Conservation (phyloP, 2,329 filamentous ascomycete genomes). For the Monosporascus sp. region DNA sequence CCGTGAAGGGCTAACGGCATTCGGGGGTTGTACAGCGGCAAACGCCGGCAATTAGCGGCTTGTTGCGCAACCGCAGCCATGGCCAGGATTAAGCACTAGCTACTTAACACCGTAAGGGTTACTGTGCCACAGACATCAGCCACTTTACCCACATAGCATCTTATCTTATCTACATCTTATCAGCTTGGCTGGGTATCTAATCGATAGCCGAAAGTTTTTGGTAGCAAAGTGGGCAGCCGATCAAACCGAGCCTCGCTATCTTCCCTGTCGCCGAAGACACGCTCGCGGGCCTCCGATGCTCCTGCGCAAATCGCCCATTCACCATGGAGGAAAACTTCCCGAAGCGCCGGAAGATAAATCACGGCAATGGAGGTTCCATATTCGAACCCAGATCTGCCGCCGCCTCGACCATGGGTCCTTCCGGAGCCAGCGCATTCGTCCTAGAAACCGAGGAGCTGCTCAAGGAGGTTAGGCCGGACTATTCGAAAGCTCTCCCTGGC, state of each 20-base stretch:
- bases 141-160: neutral
- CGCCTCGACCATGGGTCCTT: constrained; percentile 33
- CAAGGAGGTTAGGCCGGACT: constrained; percentile 49
- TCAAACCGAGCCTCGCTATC: too few relatives aligned
- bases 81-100: too few relatives aligned
- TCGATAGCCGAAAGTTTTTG: constrained; percentile 5
- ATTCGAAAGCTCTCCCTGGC: constrained; percentile 41
- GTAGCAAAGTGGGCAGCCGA: neutral
- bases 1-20: neutral
- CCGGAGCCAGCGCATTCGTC: constrained; percentile 47
- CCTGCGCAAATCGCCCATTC: neutral
- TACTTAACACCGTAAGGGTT: too few relatives aligned
- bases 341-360: constrained; percentile 45
- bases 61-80: too few relatives aligned
- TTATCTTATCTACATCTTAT: neutral
- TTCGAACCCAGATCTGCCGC: constrained; percentile 36
- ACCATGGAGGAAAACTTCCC: constrained; percentile 40
- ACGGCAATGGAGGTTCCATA: constrained; percentile 29
- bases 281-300: too few relatives aligned
- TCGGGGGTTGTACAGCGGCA: too few relatives aligned
- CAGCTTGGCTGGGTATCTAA: constrained; percentile 1
- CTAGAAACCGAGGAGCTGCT: constrained; percentile 57
- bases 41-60: too few relatives aligned
- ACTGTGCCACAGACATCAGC: too few relatives aligned
- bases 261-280: too few relatives aligned